Conservation (phyloP, 805 yeast genomes). For the Candida nonsorbophila region DNA sequence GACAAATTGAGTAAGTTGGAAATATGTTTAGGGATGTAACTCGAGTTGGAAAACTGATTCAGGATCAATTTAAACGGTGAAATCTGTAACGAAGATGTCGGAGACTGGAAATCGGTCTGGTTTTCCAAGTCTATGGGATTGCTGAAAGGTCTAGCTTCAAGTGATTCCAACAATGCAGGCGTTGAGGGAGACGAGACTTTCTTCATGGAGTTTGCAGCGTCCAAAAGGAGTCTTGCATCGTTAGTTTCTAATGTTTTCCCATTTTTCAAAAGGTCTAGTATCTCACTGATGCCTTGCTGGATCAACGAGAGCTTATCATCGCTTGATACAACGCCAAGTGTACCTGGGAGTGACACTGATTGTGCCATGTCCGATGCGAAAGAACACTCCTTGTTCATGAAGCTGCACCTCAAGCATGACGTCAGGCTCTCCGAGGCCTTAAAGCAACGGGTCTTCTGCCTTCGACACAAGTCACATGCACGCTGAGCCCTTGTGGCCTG, state of each 20-base stretch:
- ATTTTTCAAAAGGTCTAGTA: constrained; percentile 19
- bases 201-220: constrained; percentile 22
- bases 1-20: constrained; percentile 20
- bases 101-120: constrained; percentile 17
- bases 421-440: constrained; percentile 40
- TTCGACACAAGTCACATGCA: constrained; percentile 54
- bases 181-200: constrained; percentile 4
- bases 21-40: constrained; percentile 30
- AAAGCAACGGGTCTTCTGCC: constrained; percentile 58
- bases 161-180: constrained; percentile 1
- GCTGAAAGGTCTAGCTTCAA: constrained; percentile 1
- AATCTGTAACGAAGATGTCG: constrained; percentile 29
- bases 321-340: constrained; percentile 1
- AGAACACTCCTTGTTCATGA: constrained; percentile 49
- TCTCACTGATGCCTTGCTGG: constrained; percentile 29
- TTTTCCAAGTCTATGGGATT: constrained; percentile 17
- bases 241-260: constrained; percentile 6
- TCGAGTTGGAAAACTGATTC: constrained; percentile 19
- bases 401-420: constrained; percentile 56
- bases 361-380: constrained; percentile 23
- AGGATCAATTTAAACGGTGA: constrained; percentile 43
- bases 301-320: constrained; percentile 24
- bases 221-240: constrained; percentile 20
- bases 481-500: constrained; percentile 40
- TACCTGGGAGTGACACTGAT: background rate